phyloP scores from a whole-genome alignment of 2,329 filamentous ascomycete genomes.

The Penicillium freii region DNA sequence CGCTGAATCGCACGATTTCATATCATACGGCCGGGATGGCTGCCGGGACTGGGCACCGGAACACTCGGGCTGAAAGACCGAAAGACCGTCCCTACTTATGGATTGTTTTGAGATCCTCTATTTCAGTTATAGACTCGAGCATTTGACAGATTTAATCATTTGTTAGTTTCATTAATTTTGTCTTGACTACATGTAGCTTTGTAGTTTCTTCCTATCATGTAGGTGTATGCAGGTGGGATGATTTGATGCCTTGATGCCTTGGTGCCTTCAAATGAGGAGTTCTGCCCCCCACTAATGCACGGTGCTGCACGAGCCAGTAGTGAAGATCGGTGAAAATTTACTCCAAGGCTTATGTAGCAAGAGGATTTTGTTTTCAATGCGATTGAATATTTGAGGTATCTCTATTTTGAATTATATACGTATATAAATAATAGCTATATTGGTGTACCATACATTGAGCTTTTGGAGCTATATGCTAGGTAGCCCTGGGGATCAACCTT shows the following conservation, averaged over 20 bases:
- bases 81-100: not conserved
- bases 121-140: not conserved
- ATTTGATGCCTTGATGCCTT: conserved; percentile 4
- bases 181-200: not conserved
- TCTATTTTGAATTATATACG: not conserved
- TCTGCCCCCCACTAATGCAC: conserved; percentile 3
- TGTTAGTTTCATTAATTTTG: not conserved
- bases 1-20: not conserved
- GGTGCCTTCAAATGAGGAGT: not conserved
- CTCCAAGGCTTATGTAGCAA: not conserved
- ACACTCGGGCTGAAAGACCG: not conserved
- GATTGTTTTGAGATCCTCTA: not conserved
- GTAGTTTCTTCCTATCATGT: not conserved
- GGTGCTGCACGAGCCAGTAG: not conserved
- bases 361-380: not conserved
- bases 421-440: too few species aligned
- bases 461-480: not conserved
- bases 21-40: not conserved
- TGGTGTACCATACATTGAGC: not conserved
- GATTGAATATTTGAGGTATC: too few species aligned
- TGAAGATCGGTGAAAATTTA: conserved; percentile 2
- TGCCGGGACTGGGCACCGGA: not conserved
- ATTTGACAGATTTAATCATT: not conserved
- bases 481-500: not conserved
- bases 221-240: not conserved